These are phyloP conservation scores for Trichocladium antarcticum DNA, from an alignment of 495 filamentous ascomycete genomes.

Conservation along the genomic window DNA sequence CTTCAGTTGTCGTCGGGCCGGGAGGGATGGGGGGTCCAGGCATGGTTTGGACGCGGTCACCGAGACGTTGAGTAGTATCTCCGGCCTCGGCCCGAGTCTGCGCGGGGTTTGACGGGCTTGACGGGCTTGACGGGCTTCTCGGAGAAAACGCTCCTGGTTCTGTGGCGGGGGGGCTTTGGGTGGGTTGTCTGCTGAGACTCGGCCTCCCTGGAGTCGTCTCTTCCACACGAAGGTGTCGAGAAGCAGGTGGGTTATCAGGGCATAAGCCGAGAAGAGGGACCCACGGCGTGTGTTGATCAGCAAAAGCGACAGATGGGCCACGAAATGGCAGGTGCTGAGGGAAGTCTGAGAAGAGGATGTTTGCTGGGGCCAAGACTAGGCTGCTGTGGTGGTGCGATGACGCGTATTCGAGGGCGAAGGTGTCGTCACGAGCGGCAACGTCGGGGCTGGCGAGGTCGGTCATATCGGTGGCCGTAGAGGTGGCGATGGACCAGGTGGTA, in stretches of 20 bases:
- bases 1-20: background rate
- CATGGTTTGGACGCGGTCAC: background rate
- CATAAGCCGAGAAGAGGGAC: background rate
- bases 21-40: background rate
- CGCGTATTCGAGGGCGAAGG: slow-evolving; percentile 3
- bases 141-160: background rate
- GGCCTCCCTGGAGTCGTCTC: slow-evolving; percentile 1
- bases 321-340: slow-evolving; percentile 3
- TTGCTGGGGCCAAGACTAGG: background rate
- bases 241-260: slow-evolving; percentile 3
- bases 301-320: background rate
- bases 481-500: slow-evolving; percentile 10
- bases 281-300: background rate
- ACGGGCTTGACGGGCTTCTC: no score
- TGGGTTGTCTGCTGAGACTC: background rate
- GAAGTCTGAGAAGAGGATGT: slow-evolving; percentile 6
- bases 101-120: background rate
- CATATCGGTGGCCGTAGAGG: slow-evolving; percentile 14
- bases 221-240: slow-evolving; percentile 4
- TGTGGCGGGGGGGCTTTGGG: background rate
- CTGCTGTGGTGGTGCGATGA: slow-evolving; percentile 10
- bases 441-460: slow-evolving; percentile 17
- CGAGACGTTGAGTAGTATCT: background rate
- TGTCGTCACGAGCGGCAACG: slow-evolving; percentile 8
- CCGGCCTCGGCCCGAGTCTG: background rate